Base-by-base conservation (phyloP, 768 basidiomycete genomes). In the Fomitopsis serialis region DNA sequence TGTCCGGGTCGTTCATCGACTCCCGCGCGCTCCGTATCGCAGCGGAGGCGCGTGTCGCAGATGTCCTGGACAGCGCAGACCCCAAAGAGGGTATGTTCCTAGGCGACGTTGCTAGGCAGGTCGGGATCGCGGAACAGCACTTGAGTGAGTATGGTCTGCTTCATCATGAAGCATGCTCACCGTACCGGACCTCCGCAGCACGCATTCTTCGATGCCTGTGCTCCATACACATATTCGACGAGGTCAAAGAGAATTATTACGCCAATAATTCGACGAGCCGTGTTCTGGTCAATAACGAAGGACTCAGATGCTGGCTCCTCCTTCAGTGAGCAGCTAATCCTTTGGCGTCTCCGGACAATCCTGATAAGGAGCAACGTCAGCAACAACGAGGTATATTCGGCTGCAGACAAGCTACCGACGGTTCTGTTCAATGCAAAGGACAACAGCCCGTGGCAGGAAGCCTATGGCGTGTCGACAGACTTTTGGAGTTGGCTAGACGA, bases 401-500 rank as follows among this genome's bases (percentile, higher is more conserved):
- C 53, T 9, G 48, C 54, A 5, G 48, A 34, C 46, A 54, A 53
- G 23, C 55, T 59, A 2, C 58, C 58, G 3, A 45, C 50, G 1
- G 48, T 51, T 1, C 48, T 59, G 2, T 44, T 40, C 19, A 45
- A 54, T 21, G 42, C 48, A 5, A 23, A 37, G 4, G 42, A 42
- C 27, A 40, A 42, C 3, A 44, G 42, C 35, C 44, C 17, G 19
- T n/a, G 40, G 43, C 52, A n/a, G 25, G 43, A 29, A 11, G 56
- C 56, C 7, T 58, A 54, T 37, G 32, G 35, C 9, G 23, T 11
- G 2, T 34, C 25, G 15, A 42, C 53, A 5, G 36, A 46, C 19
- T 42, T 51, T 6, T 58, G 52, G 52, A 46, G 49, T 5, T 58
- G 48, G 46, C 23, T 58, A 1, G 54, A 58, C 15, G 47, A 55